Percentiles rank a stretch among this genome's conserved stretches.
Evolutionary conservation across 805 yeast species (phyloP).

Genomic region (Candida odintsovae): DNA sequence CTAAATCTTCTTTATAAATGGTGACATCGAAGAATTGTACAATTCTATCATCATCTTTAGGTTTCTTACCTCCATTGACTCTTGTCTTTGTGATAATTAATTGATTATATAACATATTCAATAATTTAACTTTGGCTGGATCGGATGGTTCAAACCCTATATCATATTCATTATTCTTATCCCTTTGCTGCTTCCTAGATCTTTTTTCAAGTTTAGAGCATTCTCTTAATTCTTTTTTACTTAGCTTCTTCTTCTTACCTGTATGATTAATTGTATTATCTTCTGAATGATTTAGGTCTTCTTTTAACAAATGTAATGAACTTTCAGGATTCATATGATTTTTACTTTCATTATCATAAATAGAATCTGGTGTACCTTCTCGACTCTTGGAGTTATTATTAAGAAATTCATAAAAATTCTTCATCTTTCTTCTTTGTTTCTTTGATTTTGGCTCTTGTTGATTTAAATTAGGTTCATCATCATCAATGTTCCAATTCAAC

Average conservation of each 20-base stretch:
- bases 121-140: conserved; percentile 11
- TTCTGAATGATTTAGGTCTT: background rate
- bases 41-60: conserved; percentile 20
- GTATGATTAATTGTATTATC: conserved; percentile 1
- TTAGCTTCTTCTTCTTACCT: background rate
- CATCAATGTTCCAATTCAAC: conserved; percentile 30
- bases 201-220: conserved; percentile 7
- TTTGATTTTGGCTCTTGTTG: background rate
- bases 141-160: conserved; percentile 12
- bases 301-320: background rate
- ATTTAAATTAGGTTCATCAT: conserved; percentile 4
- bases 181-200: conserved; percentile 6
- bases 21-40: conserved; percentile 53
- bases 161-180: conserved; percentile 4
- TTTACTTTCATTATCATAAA: conserved; percentile 7
- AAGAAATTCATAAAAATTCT: background rate
- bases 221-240: conserved; percentile 1
- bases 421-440: conserved; percentile 9
- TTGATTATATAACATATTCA: conserved; percentile 14
- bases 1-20: conserved; percentile 52
- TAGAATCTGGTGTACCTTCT: conserved; percentile 9
- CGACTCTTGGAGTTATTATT: background rate
- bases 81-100: conserved; percentile 2
- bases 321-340: conserved; percentile 9
- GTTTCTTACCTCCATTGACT: conserved; percentile 18